Evolutionary conservation across 345 rosid species (phyloP).

Genomic region (Pseudoturritis turrita): DNA sequence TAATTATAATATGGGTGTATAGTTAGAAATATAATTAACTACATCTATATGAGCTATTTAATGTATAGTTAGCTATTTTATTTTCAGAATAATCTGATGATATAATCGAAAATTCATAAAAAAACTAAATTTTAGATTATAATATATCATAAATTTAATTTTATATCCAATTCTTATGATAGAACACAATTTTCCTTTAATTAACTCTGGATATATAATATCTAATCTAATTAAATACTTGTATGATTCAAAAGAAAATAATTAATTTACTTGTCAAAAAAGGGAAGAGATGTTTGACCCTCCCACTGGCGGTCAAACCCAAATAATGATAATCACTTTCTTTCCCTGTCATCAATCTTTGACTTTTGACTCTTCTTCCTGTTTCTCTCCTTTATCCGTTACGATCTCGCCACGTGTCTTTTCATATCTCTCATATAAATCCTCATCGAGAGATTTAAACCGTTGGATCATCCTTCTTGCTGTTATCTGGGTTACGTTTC

Average conservation of each 20-base stretch:
- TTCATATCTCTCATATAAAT: background rate
- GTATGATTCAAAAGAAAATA: constrained; percentile 17
- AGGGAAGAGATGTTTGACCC: constrained; percentile 33
- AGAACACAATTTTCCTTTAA: no score
- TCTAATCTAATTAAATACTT: background rate
- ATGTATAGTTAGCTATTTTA: no score
- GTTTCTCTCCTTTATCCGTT: background rate
- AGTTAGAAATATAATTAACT: no score
- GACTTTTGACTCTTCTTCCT: constrained; percentile 38
- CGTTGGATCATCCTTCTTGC: constrained; percentile 17
- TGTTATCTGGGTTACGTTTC: constrained; percentile 25
- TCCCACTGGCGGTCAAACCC: constrained; percentile 42
- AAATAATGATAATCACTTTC: constrained; percentile 32
- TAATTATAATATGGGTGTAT: no score
- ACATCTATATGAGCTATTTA: no score
- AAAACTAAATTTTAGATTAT: no score
- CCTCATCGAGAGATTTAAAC: background rate
- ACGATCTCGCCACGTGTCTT: constrained; percentile 27
- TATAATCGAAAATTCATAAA: no score
- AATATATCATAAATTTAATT: no score
- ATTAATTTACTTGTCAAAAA: constrained; percentile 6
- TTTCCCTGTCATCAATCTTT: constrained; percentile 44
- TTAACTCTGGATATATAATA: background rate
- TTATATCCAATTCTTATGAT: no score
- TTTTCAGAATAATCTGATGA: no score